Base-by-base conservation (phyloP, 1,284 basidiomycete species). In the Bjerkandera adusta region DNA sequence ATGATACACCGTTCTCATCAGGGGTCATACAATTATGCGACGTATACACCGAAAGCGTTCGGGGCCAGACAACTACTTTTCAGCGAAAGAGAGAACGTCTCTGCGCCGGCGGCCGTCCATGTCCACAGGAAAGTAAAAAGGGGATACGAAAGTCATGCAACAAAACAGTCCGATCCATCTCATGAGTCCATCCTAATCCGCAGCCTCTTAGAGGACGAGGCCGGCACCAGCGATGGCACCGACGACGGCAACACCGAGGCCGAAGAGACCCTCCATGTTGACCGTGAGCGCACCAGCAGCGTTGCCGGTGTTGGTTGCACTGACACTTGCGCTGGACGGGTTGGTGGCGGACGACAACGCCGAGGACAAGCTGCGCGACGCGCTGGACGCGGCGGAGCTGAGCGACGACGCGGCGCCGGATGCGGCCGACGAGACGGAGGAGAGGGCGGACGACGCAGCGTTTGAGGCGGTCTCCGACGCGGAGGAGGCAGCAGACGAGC, bases 201-300 rank as follows among this genome's bases (percentile, higher is more conserved):
- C 22, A 20, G 6, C 18, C 1, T 8, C 22, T 39, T 36, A 55
- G 40, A 55, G 39, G 16, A 55, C 54, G 12, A 55, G 36, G n/a
- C 43, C 48, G 11, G 51, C 54, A 21, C 54, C 54, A 32, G 39
- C 44, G 29, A 52, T 39, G 41, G 49, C 51, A 25, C 51, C 54
- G n/a, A 35, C 47, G 18, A 49, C 24, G 6, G 49, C 54, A 25
- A 46, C 49, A 18, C 49, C 54, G 3, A 44, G 38, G 18, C 51
- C 51, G n/a, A 45, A 29, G 22, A 52, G 15, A 5, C 43, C 43
- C 27, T 47, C 40, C 5, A 22, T n/a, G 38, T 43, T 43, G 27
- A 50, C 18, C 2, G 33, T 41, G 24, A 45, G 35, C 8, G 32
- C 45, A 8, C 22, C 36, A 15, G 35, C 36, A 8, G 38, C 42